Evolutionary conservation across 768 basidiomycete genomes (phyloP), one percentile per base, ranked within the genome.

Genomic region (Rhodotorula paludigena): DNA sequence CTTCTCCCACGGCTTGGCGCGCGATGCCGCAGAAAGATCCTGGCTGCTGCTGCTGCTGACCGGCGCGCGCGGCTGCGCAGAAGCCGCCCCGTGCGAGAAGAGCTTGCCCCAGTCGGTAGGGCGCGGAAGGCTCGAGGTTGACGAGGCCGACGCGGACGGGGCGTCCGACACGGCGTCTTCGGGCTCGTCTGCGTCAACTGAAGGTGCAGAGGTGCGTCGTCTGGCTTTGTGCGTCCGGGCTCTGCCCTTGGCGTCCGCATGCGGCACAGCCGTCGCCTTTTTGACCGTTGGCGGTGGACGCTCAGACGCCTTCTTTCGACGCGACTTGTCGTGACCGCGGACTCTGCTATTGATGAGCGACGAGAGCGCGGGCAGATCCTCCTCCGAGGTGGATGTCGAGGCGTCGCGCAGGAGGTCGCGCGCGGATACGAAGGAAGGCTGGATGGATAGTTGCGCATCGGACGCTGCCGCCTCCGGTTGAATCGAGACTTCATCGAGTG

Each of bases 1-100:
- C 38, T 2, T 44, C 30, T 68, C 66, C 66, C 66, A 68, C 25
- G 66, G 66, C 48, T 63, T 68, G 41, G 10, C 41, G 25, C 52
- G 58, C 60, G 20, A 33, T n/a, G 23, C 7, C 25, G 42, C 14
- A 15, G 44, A 9, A 8, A 16, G 30, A 21, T 2, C 25, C 36
- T 30, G n/a, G 11, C 11, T 25, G 47, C 23, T 28, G n/a, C 11
- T 28, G 35, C n/a, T 32, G 18, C 48, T 30, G 6, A 2, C 2
- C 45, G 14, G 10, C 30, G 14, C 11, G 30, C 2, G 15, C 0
- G 1, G 5, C 35, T n/a, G 35, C 36, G 36, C 30, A 25, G 32
- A 25, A 11, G 21, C 10, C n/a, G 48, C 18, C 6, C 60, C 51
- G n/a, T 18, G 38, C 23, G 21, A 3, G 42, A 61, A 54, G 10